A percentile compares a stretch with the other conserved stretches of the same genome.
phyloP scores from a whole-genome alignment of 2,329 filamentous ascomycete species.

The Apiospora koreana region DNA sequence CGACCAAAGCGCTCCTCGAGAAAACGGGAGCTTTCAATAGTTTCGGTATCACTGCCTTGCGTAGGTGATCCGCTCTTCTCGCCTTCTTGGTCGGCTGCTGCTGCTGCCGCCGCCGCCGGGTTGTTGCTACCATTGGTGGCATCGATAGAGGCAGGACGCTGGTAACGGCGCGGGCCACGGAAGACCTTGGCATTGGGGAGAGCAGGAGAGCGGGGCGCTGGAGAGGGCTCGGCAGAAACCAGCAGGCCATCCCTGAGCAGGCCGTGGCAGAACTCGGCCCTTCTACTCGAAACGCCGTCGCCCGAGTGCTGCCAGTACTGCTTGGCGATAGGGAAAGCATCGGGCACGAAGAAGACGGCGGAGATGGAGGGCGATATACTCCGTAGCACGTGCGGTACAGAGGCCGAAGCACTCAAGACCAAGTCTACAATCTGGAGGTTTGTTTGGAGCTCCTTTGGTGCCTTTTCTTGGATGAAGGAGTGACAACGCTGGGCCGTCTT shows the following conservation, averaged over 20 bases:
- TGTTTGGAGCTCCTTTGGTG: conserved; percentile 49
- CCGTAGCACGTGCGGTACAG: conserved; percentile 51
- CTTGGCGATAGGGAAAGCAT: conserved; percentile 74
- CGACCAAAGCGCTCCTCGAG: conserved; percentile 93
- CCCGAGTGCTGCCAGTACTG: conserved; percentile 97
- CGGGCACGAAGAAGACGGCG: conserved; percentile 70
- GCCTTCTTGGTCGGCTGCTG: neutral
- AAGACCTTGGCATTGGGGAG: conserved; percentile 35
- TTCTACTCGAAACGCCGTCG: conserved; percentile 86
- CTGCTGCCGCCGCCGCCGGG: conserved; percentile 19
- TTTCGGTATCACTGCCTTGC: conserved; percentile 35
- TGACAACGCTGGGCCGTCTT: conserved; percentile 71
- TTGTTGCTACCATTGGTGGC: conserved; percentile 25
- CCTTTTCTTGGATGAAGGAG: conserved; percentile 68
- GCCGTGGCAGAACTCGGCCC: conserved; percentile 84
- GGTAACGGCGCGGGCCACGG: conserved; percentile 82
- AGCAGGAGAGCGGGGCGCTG: conserved; percentile 15
- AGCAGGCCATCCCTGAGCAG: conserved; percentile 71
- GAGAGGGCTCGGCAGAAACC: conserved; percentile 29
- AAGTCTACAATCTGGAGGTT: conserved; percentile 63
- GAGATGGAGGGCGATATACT: conserved; percentile 62
- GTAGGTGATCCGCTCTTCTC: conserved; percentile 18
- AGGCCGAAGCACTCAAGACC: conserved; percentile 58
- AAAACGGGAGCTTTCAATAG: conserved; percentile 73
- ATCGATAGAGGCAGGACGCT: conserved; percentile 53